These are phyloP conservation scores for Themeda triandra DNA, from an alignment of 176 grass and related monocot genomes.

Conservation along the genomic window DNA sequence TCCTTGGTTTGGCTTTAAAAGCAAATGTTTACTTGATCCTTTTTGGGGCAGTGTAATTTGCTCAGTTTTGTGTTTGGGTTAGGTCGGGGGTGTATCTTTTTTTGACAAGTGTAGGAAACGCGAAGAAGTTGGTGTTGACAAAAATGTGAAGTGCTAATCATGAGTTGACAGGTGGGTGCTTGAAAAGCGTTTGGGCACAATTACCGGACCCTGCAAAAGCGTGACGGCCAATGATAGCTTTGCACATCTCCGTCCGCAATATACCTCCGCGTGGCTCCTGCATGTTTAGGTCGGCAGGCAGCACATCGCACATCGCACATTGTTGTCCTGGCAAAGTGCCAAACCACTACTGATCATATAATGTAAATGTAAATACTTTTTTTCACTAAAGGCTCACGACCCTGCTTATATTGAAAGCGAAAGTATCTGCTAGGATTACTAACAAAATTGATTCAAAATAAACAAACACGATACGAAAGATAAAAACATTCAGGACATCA, in stretches of 20 bases:
- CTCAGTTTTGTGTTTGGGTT: background rate
- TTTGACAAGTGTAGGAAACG: background rate
- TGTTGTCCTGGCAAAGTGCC: background rate
- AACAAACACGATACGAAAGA: too few species aligned
- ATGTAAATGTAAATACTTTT: background rate
- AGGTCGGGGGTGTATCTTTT: background rate
- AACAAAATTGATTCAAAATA: too few species aligned
- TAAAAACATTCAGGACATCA: too few species aligned
- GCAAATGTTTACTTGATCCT: background rate
- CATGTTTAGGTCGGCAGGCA: background rate
- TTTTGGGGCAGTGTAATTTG: background rate
- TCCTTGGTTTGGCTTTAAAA: background rate
- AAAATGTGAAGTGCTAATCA: background rate
- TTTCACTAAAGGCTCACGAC: too few species aligned
- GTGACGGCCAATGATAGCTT: too few species aligned
- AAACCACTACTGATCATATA: too few species aligned
- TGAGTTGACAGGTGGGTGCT: background rate
- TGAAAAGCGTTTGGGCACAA: background rate
- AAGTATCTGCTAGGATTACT: too few species aligned
- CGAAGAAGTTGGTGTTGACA: background rate
- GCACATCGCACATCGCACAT: too few species aligned
- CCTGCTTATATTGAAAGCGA: too few species aligned
- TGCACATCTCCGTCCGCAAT: too few species aligned
- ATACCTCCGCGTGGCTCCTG: too few species aligned
- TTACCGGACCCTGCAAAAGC: background rate